A percentile compares a stretch with the other conserved stretches of the same genome.
Conservation (phyloP, 2,329 filamentous ascomycete genomes). For the Alternaria conjuncta region DNA sequence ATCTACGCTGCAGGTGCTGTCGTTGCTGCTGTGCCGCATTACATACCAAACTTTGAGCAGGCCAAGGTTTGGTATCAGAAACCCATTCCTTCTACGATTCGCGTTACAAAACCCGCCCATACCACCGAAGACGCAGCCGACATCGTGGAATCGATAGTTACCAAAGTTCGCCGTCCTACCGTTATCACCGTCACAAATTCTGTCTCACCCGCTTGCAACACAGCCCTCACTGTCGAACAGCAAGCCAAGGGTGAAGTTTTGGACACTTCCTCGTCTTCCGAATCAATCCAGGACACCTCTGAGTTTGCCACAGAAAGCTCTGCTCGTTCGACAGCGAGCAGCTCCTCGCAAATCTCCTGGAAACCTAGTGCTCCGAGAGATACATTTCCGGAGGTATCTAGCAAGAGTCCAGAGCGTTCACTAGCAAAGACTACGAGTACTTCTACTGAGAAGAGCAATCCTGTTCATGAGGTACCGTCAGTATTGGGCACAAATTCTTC, state of each 20-base stretch:
- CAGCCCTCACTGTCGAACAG: neutral
- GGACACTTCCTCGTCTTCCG: neutral
- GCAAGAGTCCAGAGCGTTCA: neutral
- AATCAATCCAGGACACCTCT: neutral
- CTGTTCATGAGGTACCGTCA: neutral
- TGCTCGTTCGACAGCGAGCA: neutral
- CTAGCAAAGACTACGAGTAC: neutral
- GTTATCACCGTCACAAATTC: neutral
- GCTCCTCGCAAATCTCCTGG: neutral
- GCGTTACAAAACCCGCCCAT: neutral
- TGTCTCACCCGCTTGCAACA: neutral
- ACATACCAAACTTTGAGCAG: neutral
- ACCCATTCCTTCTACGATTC: neutral
- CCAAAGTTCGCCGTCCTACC: neutral
- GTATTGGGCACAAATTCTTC: neutral
- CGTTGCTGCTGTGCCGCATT: neutral
- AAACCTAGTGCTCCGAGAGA: accelerated
- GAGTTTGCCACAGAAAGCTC: neutral
- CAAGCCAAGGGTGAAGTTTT: neutral
- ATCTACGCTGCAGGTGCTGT: neutral
- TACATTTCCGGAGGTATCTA: neutral
- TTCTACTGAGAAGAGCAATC: neutral
- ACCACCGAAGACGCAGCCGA: neutral
- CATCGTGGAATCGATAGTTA: neutral
- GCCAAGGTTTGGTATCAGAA: neutral